phyloP scores from a whole-genome alignment of 2,329 filamentous ascomycete species.

The Nigrospora oryzae region DNA sequence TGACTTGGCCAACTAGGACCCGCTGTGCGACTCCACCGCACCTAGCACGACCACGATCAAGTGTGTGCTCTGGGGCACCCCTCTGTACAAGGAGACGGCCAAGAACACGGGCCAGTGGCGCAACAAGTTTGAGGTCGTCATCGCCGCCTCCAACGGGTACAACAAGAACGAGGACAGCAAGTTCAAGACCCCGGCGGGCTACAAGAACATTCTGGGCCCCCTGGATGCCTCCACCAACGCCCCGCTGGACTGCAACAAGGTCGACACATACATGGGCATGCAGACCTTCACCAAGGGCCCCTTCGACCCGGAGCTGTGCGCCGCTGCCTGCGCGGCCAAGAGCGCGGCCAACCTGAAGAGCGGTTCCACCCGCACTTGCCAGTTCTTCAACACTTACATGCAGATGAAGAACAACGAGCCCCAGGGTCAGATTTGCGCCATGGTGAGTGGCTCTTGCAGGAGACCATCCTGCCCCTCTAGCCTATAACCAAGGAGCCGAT shows the following conservation, averaged over 20 bases:
- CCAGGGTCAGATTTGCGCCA: conserved; percentile 10
- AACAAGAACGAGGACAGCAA: conserved; percentile 9
- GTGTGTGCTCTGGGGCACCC: conserved; percentile 19
- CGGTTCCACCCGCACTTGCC: background rate
- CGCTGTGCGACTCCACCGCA: conserved; percentile 4
- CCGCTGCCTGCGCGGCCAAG: conserved; percentile 9
- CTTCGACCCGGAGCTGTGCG: conserved; percentile 9
- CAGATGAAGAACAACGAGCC: conserved; percentile 20
- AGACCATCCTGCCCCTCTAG: background rate
- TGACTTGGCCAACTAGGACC: no score
- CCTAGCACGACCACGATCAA: conserved; percentile 16
- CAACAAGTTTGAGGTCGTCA: conserved; percentile 22
- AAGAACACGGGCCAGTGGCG: conserved; percentile 12
- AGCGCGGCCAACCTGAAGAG: conserved; percentile 5
- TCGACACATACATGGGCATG: conserved; percentile 18
- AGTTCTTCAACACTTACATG: conserved; percentile 13
- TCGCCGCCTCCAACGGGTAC: conserved; percentile 32
- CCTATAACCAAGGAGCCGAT: no score
- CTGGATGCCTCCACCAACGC: conserved; percentile 18
- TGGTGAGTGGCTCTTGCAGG: background rate
- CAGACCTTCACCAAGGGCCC: conserved; percentile 8
- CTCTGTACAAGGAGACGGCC: conserved; percentile 12
- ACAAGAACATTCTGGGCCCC: background rate
- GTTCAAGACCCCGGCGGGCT: conserved; percentile 2
- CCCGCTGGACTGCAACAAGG: conserved; percentile 11